phyloP scores from a whole-genome alignment of 345 rosid genomes.

The Nasturtium officinale region DNA sequence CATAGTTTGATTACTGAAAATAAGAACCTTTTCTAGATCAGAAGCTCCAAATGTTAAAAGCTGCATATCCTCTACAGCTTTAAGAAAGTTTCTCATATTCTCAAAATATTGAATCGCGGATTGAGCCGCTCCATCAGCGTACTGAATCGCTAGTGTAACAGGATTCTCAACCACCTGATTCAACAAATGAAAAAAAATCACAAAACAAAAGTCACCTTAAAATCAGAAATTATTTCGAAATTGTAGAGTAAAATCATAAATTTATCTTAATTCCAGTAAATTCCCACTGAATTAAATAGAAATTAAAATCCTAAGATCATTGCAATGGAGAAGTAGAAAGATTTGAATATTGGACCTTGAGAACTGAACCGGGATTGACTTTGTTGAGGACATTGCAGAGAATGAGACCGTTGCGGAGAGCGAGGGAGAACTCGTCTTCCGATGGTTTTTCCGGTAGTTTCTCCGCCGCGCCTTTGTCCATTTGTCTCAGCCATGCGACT shows the following conservation, averaged over 20 bases:
- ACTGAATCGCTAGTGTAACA: constrained; percentile 56
- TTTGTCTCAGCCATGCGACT: constrained; percentile 84
- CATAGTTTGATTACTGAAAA: neutral
- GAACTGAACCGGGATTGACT: constrained; percentile 95
- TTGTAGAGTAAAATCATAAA: neutral
- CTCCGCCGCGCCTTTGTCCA: constrained; percentile 70
- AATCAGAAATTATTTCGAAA: neutral
- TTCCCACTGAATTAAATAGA: neutral
- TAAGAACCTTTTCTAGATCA: constrained; percentile 80
- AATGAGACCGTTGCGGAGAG: constrained; percentile 87
- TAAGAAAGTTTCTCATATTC: constrained; percentile 95
- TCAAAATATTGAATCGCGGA: constrained; percentile 97
- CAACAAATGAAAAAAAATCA: neutral
- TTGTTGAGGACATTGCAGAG: constrained; percentile 96
- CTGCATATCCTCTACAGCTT: constrained; percentile 90
- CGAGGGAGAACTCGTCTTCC: constrained; percentile 72
- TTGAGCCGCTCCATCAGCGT: constrained; percentile 93
- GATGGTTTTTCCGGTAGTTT: constrained; percentile 69
- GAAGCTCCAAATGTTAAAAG: constrained; percentile 96
- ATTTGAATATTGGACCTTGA: constrained; percentile 55
- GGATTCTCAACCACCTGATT: constrained; percentile 81
- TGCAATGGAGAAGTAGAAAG: neutral
- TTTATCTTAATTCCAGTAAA: neutral
- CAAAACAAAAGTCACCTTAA: neutral
- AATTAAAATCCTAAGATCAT: neutral